Conservation (phyloP, 2,329 filamentous ascomycete species). For the Didymella exigua region DNA sequence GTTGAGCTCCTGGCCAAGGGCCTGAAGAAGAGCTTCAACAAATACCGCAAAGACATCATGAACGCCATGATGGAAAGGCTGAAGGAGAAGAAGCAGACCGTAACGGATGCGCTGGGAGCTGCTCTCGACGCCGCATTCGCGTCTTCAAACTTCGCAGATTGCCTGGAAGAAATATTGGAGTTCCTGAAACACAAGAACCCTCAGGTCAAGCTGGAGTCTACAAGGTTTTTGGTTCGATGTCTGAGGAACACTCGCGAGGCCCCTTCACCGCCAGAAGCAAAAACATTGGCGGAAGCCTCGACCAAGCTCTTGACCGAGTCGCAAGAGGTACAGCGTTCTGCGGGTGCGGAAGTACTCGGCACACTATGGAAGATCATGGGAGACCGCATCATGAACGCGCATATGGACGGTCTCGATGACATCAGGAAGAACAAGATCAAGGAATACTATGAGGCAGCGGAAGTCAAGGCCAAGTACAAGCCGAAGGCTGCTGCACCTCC, state of each 20-base stretch:
- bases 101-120: constrained; percentile 84
- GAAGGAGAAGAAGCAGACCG: constrained; percentile 94
- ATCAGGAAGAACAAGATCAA: constrained; percentile 96
- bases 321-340: constrained; percentile 81
- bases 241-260: constrained; percentile 82
- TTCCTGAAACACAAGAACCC: constrained; percentile 94
- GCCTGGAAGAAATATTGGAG: constrained; percentile 86
- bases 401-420: constrained; percentile 89
- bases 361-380: constrained; percentile 99
- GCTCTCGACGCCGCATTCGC: constrained; percentile 76
- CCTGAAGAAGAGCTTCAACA: constrained; percentile 75
- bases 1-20: constrained; percentile 89
- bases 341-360: constrained; percentile 88
- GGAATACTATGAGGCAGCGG: constrained; percentile 81
- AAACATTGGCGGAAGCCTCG: constrained; percentile 80
- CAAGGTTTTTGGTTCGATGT: constrained; percentile 90
- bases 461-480: constrained; percentile 89
- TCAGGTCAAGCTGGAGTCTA: constrained; percentile 93
- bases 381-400: constrained; percentile 91
- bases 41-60: constrained; percentile 81
- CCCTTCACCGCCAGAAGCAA: constrained; percentile 82
- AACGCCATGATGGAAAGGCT: constrained; percentile 90
- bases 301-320: constrained; percentile 92
- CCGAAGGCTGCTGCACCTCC: constrained; percentile 76
- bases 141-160: constrained; percentile 76